Evolutionary conservation across 208 protist genomes (phyloP).

Genomic region (Acanthamoeba healyi): DNA sequence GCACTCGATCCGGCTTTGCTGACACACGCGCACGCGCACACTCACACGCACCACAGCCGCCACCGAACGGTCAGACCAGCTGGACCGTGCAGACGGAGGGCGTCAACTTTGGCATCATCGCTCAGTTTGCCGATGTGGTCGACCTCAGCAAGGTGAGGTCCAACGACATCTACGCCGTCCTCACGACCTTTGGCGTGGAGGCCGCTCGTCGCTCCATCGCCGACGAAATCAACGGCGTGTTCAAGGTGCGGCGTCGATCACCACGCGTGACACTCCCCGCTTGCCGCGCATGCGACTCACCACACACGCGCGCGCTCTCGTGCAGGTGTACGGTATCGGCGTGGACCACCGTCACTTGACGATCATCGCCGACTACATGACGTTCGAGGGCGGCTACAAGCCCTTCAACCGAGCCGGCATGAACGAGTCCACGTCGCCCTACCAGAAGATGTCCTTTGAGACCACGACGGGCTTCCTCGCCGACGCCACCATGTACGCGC

Average conservation of each 20-base stretch:
- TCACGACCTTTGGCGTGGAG: conserved; percentile 91
- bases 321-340: conserved; percentile 92
- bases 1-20: no score
- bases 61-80: background rate
- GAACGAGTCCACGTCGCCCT: conserved; percentile 84
- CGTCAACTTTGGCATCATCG: conserved; percentile 87
- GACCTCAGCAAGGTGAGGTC: conserved; percentile 86
- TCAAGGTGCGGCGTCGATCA: no score
- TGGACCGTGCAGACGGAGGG: conserved; percentile 89
- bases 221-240: conserved; percentile 90
- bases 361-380: conserved; percentile 94
- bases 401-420: conserved; percentile 91
- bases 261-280: no score
- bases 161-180: conserved; percentile 89
- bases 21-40: background rate
- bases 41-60: background rate
- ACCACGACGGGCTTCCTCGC: conserved; percentile 88
- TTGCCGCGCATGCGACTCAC: no score
- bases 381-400: conserved; percentile 85
- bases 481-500: conserved; percentile 80
- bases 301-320: no score
- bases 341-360: conserved; percentile 93
- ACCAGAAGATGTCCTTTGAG: conserved; percentile 92
- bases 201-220: conserved; percentile 88
- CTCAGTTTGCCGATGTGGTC: conserved; percentile 76